Evolutionary conservation across 2,329 filamentous ascomycete species (phyloP).

Genomic region (Hypoxylon sp.): DNA sequence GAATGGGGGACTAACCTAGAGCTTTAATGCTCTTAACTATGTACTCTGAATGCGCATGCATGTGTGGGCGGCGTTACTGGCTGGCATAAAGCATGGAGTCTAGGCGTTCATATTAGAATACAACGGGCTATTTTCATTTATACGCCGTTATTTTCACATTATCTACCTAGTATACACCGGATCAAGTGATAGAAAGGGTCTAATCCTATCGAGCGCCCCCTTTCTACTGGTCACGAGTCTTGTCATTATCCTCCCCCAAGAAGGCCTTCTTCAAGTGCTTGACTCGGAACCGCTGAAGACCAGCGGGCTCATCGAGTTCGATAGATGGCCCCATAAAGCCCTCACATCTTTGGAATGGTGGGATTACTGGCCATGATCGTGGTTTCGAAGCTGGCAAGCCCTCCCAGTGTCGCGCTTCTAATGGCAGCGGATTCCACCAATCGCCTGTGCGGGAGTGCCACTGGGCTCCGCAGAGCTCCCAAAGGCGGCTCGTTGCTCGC

Average conservation of each 20-base stretch:
- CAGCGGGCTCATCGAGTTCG: slow-evolving; percentile 62
- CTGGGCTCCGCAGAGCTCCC: slow-evolving; percentile 81
- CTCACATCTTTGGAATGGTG: slow-evolving; percentile 51
- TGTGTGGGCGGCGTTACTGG: slow-evolving; percentile 36
- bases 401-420: slow-evolving; percentile 78
- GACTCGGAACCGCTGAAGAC: slow-evolving; percentile 57
- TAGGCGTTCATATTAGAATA: slow-evolving; percentile 37
- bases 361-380: slow-evolving; percentile 35
- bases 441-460: slow-evolving; percentile 77
- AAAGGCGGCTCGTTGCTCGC: slow-evolving; percentile 81
- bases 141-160: slow-evolving; percentile 17
- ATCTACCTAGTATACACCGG: slow-evolving; percentile 19
- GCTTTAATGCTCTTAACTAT: not conserved
- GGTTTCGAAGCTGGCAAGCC: slow-evolving; percentile 45
- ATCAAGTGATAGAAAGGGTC: slow-evolving; percentile 28
- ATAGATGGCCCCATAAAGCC: slow-evolving; percentile 59
- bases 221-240: slow-evolving; percentile 13
- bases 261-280: slow-evolving; percentile 49
- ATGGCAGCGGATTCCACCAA: slow-evolving; percentile 79
- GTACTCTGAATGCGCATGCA: slow-evolving; percentile 25
- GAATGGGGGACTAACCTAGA: not conserved
- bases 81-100: slow-evolving; percentile 47
- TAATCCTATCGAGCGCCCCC: not conserved
- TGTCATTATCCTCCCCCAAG: slow-evolving; percentile 7
- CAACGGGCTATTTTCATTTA: slow-evolving; percentile 18